phyloP scores from a whole-genome alignment of 805 yeast species.

The Sporopachydermia quercuum region DNA sequence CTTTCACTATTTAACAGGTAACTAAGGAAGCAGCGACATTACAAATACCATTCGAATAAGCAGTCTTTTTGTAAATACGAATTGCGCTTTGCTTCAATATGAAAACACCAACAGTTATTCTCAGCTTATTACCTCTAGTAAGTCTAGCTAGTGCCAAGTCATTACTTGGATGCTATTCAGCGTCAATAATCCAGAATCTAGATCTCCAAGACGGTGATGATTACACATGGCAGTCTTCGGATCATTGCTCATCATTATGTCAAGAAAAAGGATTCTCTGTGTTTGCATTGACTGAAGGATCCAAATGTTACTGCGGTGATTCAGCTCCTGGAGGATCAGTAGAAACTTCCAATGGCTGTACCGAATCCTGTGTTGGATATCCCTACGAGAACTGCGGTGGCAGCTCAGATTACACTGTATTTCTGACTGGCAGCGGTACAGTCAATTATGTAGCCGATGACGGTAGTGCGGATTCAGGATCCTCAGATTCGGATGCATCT shows the following conservation, averaged over 20 bases:
- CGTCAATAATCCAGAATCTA: background rate
- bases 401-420: conserved; percentile 30
- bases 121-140: too few relatives aligned
- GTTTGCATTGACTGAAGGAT: conserved; percentile 39
- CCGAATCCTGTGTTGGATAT: conserved; percentile 43
- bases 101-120: too few relatives aligned
- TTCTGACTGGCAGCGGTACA: conserved; percentile 16
- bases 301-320: conserved; percentile 55
- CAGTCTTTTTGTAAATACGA: too few relatives aligned
- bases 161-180: background rate
- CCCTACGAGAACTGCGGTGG: conserved; percentile 53
- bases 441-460: too few relatives aligned
- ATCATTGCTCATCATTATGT: conserved; percentile 42
- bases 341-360: conserved; percentile 24
- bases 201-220: conserved; percentile 22
- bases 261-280: conserved; percentile 24
- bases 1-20: too few relatives aligned
- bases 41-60: too few relatives aligned
- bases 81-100: too few relatives aligned
- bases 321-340: conserved; percentile 22
- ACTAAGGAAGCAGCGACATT: too few relatives aligned
- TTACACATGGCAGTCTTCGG: conserved; percentile 43
- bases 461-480: background rate
- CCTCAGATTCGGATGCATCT: background rate
- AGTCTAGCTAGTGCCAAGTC: background rate